phyloP scores from a whole-genome alignment of 2,329 filamentous ascomycete species.

The Xylariales sp. region DNA sequence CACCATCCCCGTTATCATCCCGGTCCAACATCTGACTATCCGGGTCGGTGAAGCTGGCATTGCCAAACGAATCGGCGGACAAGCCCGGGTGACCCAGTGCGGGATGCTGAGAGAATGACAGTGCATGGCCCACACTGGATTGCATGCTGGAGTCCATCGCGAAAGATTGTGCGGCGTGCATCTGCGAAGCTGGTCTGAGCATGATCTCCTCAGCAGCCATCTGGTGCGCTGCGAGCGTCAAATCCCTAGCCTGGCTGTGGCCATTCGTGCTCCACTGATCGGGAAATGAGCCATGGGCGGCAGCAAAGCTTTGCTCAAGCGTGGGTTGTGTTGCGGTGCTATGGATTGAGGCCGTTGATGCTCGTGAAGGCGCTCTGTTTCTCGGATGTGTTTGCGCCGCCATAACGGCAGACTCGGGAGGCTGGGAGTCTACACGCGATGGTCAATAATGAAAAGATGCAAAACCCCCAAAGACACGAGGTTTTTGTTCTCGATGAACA shows the following conservation, averaged over 20 bases:
- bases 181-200: slow-evolving; percentile 51
- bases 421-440: slow-evolving; percentile 18
- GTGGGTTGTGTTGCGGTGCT: slow-evolving; percentile 48
- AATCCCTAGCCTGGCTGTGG: slow-evolving; percentile 38
- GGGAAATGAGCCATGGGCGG: slow-evolving; percentile 32
- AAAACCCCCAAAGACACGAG: neutral
- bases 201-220: slow-evolving; percentile 58
- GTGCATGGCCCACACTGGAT: slow-evolving; percentile 36
- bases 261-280: slow-evolving; percentile 46
- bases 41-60: slow-evolving; percentile 51
- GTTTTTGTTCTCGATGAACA: no score
- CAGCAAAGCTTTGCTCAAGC: slow-evolving; percentile 43
- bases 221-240: slow-evolving; percentile 27
- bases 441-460: no score
- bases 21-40: slow-evolving; percentile 58
- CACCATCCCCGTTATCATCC: slow-evolving; percentile 54
- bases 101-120: slow-evolving; percentile 38
- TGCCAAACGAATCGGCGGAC: slow-evolving; percentile 49
- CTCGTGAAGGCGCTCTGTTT: slow-evolving; percentile 50
- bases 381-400: slow-evolving; percentile 33
- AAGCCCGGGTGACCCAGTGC: slow-evolving; percentile 43
- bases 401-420: slow-evolving; percentile 28
- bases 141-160: slow-evolving; percentile 47
- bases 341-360: slow-evolving; percentile 53
- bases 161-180: slow-evolving; percentile 46